Evolutionary conservation across 2,329 filamentous ascomycete species (phyloP), one percentile per base, ranked within the genome.

Genomic region (Xylariaceae sp.): DNA sequence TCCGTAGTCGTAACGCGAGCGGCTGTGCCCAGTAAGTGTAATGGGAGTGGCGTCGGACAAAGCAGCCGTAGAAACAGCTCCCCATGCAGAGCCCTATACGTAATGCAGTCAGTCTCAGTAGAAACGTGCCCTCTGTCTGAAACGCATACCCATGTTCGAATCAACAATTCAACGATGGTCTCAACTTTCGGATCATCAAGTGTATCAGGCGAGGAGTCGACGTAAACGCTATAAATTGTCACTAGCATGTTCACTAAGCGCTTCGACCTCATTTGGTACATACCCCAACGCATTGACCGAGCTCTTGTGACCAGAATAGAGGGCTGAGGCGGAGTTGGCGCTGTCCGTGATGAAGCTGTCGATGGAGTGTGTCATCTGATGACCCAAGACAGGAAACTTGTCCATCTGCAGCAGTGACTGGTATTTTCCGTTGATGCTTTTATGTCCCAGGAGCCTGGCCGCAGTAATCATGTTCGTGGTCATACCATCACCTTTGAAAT

Each of bases 141-240:
- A 17, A 4, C 9, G 24, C 44, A 44, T 39, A 80, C 75, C 64
- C 76, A 80, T 39, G 88, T 71, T 42, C 88, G 82, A 52, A 78
- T 74, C 65, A 91, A 82, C 43, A 93, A 73, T 64, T 89, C 85
- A 17, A 85, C 81, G 59, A 94, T 87, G 12, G 82, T 88, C 69
- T 93, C 88, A 17, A 94, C 78, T 68, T 91, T 93, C 40, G 88
- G 88, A 57, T 94, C 88, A 59, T 94, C 88, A 50, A 88, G 88
- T 3, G 75, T 66, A 53, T 84, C 74, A 11, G 77, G 70, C 36
- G 84, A 89, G 0, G 85, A 89, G 61, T 94, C 88, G 32, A 75
- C 85, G 45, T 93, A 90, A 24, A 91, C 76, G 51, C 74, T 71
- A 12, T 3, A 11, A 9, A 1, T n/a, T 26, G 6, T 26, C 22